Percentiles rank a stretch among this genome's conserved stretches.
These are phyloP conservation scores for Candida parachauliodes DNA, from an alignment of 805 yeast genomes.

Conservation along the genomic window DNA sequence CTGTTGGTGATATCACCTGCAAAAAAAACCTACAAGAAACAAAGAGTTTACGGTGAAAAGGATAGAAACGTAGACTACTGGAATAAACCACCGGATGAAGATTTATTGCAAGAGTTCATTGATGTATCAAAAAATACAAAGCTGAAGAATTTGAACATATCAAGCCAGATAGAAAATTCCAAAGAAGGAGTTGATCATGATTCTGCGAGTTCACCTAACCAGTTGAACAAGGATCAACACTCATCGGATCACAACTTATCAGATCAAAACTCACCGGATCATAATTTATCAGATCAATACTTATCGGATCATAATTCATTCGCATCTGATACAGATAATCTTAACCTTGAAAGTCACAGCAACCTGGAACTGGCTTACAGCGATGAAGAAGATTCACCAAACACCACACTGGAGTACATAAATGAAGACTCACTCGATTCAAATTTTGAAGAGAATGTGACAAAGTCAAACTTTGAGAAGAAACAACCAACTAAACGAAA, in stretches of 20 bases:
- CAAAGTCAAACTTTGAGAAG: neutral
- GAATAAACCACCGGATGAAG: constrained; percentile 20
- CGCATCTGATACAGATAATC: no score
- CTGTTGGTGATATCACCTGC: neutral
- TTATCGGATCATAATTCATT: no score
- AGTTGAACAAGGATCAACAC: no score
- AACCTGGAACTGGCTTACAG: no score
- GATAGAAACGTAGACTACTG: constrained; percentile 23
- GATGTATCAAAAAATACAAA: constrained; percentile 7
- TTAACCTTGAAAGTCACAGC: no score
- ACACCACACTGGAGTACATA: neutral
- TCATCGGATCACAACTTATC: no score
- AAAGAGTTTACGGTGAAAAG: constrained; percentile 7
- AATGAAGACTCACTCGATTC: neutral
- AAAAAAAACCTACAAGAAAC: neutral
- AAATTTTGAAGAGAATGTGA: neutral
- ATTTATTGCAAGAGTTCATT: constrained; percentile 12
- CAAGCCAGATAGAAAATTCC: neutral
- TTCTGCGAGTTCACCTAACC: neutral
- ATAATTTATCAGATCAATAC: no score
- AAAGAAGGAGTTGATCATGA: neutral
- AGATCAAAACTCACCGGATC: no score
- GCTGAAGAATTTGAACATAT: neutral
- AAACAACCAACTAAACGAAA: neutral
- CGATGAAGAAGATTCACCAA: neutral